phyloP scores from a whole-genome alignment of 495 filamentous ascomycete genomes.

The Apodospora peruviana region DNA sequence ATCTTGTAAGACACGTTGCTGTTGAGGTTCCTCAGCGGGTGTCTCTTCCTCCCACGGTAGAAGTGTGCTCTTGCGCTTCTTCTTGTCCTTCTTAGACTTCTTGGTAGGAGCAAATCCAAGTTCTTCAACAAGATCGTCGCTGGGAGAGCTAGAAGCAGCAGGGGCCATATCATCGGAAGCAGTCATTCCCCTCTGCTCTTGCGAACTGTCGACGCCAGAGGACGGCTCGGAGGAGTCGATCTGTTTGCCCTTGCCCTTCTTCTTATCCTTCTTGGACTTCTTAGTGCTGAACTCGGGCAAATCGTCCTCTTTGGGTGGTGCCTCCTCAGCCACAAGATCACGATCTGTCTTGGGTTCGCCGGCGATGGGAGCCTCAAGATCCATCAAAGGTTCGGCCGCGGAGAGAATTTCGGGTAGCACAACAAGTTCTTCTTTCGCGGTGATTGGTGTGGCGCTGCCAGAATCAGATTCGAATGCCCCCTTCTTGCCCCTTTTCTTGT shows the following conservation, averaged over 20 bases:
- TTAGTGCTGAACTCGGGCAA: slow-evolving; percentile 16
- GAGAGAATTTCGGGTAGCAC: too few relatives aligned
- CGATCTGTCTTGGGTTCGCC: not conserved
- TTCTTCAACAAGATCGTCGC: not conserved
- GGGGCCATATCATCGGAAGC: too few relatives aligned
- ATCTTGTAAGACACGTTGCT: too few relatives aligned
- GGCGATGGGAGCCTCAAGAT: too few relatives aligned
- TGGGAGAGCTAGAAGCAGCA: too few relatives aligned
- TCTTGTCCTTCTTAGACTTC: slow-evolving; percentile 28
- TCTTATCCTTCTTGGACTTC: slow-evolving; percentile 28
- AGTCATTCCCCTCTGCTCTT: too few relatives aligned
- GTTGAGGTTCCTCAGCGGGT: not conserved
- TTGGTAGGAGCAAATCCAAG: slow-evolving; percentile 15
- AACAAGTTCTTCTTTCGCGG: too few relatives aligned
- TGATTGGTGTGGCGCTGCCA: not conserved
- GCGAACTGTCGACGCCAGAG: too few relatives aligned
- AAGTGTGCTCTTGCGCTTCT: slow-evolving; percentile 15
- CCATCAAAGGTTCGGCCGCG: too few relatives aligned
- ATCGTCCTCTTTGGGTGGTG: slow-evolving; percentile 13
- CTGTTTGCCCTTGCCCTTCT: slow-evolving; percentile 16
- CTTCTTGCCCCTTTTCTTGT: slow-evolving; percentile 27
- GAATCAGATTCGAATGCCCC: slow-evolving; percentile 11
- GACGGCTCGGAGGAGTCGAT: not conserved
- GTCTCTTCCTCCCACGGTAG: not conserved
- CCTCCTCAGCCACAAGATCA: too few relatives aligned